A percentile compares a stretch with the other conserved stretches of the same genome.
These are phyloP conservation scores for Starmerella floris DNA, from an alignment of 805 yeast genomes.

Conservation along the genomic window DNA sequence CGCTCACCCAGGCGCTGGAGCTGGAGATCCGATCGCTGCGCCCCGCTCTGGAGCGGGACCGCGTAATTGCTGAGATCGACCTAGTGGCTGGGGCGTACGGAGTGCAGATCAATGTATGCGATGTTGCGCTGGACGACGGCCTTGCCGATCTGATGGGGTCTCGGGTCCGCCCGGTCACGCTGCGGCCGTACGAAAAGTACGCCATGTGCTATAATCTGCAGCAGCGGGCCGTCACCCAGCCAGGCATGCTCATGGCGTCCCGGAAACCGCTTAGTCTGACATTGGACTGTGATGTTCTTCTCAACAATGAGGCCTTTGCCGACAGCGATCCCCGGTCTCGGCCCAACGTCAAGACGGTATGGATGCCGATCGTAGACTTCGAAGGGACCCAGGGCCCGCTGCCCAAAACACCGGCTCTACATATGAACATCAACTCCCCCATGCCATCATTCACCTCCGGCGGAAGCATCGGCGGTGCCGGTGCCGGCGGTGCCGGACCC, in stretches of 20 bases:
- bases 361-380: constrained; percentile 21
- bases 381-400: constrained; percentile 23
- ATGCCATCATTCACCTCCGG: constrained; percentile 1
- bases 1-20: constrained; percentile 17
- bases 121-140: constrained; percentile 18
- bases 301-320: background rate
- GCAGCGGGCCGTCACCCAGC: constrained; percentile 11
- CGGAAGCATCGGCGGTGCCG: background rate
- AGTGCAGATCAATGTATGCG: constrained; percentile 8
- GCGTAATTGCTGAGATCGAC: constrained; percentile 21
- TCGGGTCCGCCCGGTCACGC: constrained; percentile 9
- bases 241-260: constrained; percentile 4
- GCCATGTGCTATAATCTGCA: constrained; percentile 18
- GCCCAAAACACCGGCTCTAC: constrained; percentile 23
- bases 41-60: constrained; percentile 21
- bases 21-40: constrained; percentile 20
- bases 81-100: constrained; percentile 9
- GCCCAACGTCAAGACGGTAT: constrained; percentile 16
- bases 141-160: constrained; percentile 14
- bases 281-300: constrained; percentile 15
- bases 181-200: constrained; percentile 10
- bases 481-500: background rate
- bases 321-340: background rate
- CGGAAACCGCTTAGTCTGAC: constrained; percentile 13
- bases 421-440: constrained; percentile 15